Evolutionary conservation across 306 rosid genomes (phyloP), one percentile per base, ranked within the genome.

Genomic region (Cucurbita ficifolia): DNA sequence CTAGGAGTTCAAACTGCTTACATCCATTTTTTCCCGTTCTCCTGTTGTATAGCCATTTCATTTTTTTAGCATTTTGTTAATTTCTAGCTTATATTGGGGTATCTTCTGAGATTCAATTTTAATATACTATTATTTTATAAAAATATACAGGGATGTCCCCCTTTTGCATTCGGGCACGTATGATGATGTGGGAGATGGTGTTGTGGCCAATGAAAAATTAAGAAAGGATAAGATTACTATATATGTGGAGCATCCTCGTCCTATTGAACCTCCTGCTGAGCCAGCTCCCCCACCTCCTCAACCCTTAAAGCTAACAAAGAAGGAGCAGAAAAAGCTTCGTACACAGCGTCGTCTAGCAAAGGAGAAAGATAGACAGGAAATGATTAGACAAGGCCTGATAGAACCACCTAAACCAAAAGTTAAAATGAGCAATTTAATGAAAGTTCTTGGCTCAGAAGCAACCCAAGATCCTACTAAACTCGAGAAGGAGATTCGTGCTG

Each of bases 261-360:
- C 98, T 35, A 90, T 93, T 61, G 98, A 93, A 67, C 98, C 98
- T 42, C 98, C 98, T 67, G 88, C 81, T n/a, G 98, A 93, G 79
- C 90, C 96, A 62, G 87, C 94, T 71, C 97, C 96, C 35, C 98
- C 98, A 21, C 98, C 98, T n/a, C 98, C 97, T 76, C 97, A 93
- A 80, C 98, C 98, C 3, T 84, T 93, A 73, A 93, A 93, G 85
- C 83, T 93, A 76, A 93, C 98, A 35, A 88, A 90, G 88, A 90
- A 88, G 75, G 98, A 93, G 70, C 98, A 89, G 90, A 93, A 93
- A 83, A 93, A 93, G 82, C 90, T 93, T 48, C 88, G 98, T 4
- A 93, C 98, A 45, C 98, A 93, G 75, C 83, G 90, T 35, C 97
- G 98, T 36, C 78, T 93, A 75, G 97, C 90, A 4, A 87, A 88